Evolutionary conservation across 73 alveolate genomes (phyloP), one percentile per base, ranked within the genome.

Genomic region (Symbiodinium pilosum): DNA sequence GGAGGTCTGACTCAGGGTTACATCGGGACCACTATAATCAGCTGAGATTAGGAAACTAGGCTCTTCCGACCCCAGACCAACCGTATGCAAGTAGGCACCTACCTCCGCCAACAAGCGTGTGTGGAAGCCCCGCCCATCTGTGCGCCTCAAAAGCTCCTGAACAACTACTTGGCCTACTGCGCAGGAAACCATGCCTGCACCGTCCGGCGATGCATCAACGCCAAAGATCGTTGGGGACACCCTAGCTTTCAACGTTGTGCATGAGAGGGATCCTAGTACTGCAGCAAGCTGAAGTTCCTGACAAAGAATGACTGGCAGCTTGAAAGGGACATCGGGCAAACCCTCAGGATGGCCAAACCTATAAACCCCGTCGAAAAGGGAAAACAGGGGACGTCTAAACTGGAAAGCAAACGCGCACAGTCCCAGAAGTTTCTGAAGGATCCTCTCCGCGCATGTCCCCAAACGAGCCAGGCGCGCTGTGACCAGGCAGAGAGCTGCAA

Each of bases 371-470:
- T 43, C 18, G 43, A 43, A 28, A 28, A 43, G 20, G 20, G 92
- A 42, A 43, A 84, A 84, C 69, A 84, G 26, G 1, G 73, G 71
- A 4, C 92, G 9, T 6, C 92, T 43, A 28, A 84, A 84, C 43
- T 84, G 92, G 9, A 84, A 84, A 5, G 39, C 18, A 43, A 84
- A 84, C 38, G 93, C 93, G 77, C 92, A 84, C 18, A 54, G 41
- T 32, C 93, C 93, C 26, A 84, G 42, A 42, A 84, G 5, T 59
- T 0, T 3, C 47, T 43, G 75, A 2, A 84, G 36, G n/a, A 43
- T 32, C 0, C 44, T 43, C 38, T 38, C 30, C 14, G 93, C 24
- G 2, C 32, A 2, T 7, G 43, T 51, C 1, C 75, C 43, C 32
- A 39, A 26, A 9, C 28, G 7, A 6, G 77, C 93, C 12, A 40